A percentile compares a stretch with the other conserved stretches of the same genome.
Conservation (phyloP, 352 stramenopile genomes). For the Globisporangium canariense region DNA sequence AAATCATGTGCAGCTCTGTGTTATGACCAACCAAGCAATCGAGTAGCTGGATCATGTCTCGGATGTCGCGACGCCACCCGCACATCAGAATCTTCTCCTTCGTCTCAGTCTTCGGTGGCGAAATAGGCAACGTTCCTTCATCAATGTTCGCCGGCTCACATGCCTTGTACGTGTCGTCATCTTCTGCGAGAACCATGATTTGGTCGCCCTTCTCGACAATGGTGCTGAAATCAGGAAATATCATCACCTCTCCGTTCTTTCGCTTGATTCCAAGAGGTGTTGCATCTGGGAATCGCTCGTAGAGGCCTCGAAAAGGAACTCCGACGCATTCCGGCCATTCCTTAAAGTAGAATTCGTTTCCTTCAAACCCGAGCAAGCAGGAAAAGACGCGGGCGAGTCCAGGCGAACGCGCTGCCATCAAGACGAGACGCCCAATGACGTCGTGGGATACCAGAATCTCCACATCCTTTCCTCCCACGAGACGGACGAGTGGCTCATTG, state of each 20-base stretch:
- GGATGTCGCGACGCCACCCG: constrained; percentile 87
- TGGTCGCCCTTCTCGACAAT: constrained; percentile 51
- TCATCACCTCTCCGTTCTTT: constrained; percentile 50
- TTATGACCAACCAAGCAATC: constrained; percentile 59
- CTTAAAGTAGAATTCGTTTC: constrained; percentile 89
- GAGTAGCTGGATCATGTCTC: constrained; percentile 85
- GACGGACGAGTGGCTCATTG: constrained; percentile 74
- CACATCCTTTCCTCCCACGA: constrained; percentile 74
- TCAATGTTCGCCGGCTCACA: constrained; percentile 42
- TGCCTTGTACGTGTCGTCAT: constrained; percentile 85
- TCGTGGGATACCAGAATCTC: constrained; percentile 87
- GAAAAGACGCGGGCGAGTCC: constrained; percentile 73
- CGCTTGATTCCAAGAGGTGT: constrained; percentile 78
- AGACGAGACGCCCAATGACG: constrained; percentile 84
- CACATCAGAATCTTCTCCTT: constrained; percentile 82
- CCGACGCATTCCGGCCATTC: constrained; percentile 78
- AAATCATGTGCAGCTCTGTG: constrained; percentile 83
- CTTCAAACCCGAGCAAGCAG: constrained; percentile 80
- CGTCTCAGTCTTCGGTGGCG: constrained; percentile 18
- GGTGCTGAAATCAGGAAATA: constrained; percentile 40
- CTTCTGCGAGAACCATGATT: constrained; percentile 83
- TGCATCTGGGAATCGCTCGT: constrained; percentile 77
- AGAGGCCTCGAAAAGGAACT: constrained; percentile 57
- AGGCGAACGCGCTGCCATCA: constrained; percentile 82
- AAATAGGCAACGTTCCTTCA: constrained; percentile 26